Evolutionary conservation across 2,329 filamentous ascomycete species (phyloP).

Genomic region (Orbilia brochopaga): DNA sequence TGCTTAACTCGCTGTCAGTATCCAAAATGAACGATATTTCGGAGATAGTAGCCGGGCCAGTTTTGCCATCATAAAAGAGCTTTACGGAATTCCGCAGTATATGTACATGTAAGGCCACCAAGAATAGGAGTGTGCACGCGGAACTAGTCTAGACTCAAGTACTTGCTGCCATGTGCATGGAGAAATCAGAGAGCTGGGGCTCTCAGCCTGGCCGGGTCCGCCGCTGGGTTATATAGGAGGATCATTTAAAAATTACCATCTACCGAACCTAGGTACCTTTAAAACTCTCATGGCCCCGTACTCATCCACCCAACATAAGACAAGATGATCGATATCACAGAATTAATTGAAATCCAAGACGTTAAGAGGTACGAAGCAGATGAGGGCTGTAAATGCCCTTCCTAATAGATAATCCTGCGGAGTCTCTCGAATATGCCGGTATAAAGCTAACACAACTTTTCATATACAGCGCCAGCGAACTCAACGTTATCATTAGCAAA

Average conservation of each 20-base stretch:
- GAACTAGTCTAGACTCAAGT: slow-evolving; percentile 1
- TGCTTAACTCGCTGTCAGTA: neutral
- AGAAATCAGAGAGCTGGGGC: neutral
- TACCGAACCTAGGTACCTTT: neutral
- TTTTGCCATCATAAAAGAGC: slow-evolving; percentile 2
- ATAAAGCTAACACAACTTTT: neutral
- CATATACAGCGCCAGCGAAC: slow-evolving; percentile 18
- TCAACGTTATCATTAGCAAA: slow-evolving; percentile 22
- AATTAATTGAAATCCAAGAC: neutral
- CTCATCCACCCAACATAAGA: neutral
- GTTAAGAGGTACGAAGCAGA: slow-evolving; percentile 7
- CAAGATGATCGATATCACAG: slow-evolving; percentile 5
- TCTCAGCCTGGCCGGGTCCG: neutral
- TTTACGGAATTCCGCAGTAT: neutral
- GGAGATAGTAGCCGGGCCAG: slow-evolving; percentile 3
- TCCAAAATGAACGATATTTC: neutral
- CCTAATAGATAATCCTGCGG: neutral
- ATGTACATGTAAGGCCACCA: slow-evolving; percentile 5
- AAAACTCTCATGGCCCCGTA: neutral
- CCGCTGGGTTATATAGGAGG: neutral
- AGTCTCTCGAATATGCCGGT: neutral
- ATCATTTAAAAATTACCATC: slow-evolving; percentile 6
- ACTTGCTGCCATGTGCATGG: neutral
- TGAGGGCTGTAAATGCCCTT: neutral
- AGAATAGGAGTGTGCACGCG: slow-evolving; percentile 1